These are phyloP conservation scores for Dendrobium chrysotoxum DNA, from an alignment of 106 monocot genomes.

Conservation along the genomic window DNA sequence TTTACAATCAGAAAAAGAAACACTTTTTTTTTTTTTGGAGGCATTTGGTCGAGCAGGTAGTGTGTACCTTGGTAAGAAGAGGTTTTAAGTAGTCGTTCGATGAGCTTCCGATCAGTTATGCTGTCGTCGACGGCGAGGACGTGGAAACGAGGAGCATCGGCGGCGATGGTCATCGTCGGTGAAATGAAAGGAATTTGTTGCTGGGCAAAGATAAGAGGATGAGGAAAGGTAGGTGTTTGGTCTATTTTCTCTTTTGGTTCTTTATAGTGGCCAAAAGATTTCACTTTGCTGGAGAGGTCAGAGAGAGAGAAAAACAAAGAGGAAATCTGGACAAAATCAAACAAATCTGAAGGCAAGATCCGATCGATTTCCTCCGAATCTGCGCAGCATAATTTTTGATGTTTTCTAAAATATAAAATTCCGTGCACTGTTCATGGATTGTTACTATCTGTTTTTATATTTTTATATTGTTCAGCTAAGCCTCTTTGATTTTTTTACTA, in stretches of 20 bases:
- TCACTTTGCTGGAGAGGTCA: background rate
- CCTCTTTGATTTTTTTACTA: background rate
- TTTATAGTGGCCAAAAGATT: background rate
- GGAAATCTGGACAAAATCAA: background rate
- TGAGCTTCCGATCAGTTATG: constrained; percentile 57
- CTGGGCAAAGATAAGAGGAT: background rate
- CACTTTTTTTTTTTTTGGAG: background rate
- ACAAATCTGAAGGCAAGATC: background rate
- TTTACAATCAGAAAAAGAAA: background rate
- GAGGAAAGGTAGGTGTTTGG: background rate
- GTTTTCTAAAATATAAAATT: background rate
- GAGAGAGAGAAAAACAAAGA: background rate
- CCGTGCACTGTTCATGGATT: background rate
- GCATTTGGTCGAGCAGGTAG: background rate
- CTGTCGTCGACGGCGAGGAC: constrained; percentile 81
- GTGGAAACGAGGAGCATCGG: constrained; percentile 27
- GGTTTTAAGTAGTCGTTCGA: constrained; percentile 61
- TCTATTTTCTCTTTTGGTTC: background rate
- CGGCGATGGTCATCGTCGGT: constrained; percentile 16
- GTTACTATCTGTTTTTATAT: background rate
- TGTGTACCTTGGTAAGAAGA: constrained; percentile 63
- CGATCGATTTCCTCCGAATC: background rate
- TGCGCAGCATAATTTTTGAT: background rate
- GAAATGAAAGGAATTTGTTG: background rate
- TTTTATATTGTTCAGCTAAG: background rate